A percentile compares a stretch with the other conserved stretches of the same genome.
Conservation (phyloP, 805 yeast species). For the Barnettozyma populi region DNA sequence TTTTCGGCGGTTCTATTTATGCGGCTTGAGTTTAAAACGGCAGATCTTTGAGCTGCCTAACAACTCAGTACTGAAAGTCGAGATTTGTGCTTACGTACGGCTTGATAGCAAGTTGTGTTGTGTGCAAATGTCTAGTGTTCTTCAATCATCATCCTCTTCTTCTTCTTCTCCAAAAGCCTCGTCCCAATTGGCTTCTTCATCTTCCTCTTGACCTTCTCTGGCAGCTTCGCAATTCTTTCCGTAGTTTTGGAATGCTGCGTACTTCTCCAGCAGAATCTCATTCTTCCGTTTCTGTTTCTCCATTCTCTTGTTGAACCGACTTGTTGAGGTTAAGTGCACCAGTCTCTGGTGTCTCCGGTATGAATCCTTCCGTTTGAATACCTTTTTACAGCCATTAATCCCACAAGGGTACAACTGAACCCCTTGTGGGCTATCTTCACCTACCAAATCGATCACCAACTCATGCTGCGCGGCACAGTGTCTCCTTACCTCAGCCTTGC, state of each 20-base stretch:
- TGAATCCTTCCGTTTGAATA: constrained; percentile 49
- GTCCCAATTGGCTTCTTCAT: constrained; percentile 34
- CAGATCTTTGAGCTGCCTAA: too few species aligned
- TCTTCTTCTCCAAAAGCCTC: background rate
- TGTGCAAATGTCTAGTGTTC: too few species aligned
- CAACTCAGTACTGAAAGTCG: too few species aligned
- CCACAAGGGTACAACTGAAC: constrained; percentile 23
- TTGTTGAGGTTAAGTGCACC: constrained; percentile 39
- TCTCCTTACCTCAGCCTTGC: constrained; percentile 43
- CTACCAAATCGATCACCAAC: constrained; percentile 3
- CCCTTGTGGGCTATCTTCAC: background rate
- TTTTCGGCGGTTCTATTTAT: too few species aligned
- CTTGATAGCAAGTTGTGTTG: too few species aligned
- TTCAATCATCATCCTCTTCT: too few species aligned
- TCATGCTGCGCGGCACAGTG: constrained; percentile 45
- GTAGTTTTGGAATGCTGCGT: background rate
- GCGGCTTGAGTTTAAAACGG: too few species aligned
- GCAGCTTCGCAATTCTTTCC: background rate
- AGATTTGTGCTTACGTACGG: too few species aligned
- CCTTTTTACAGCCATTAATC: constrained; percentile 37
- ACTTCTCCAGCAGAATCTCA: background rate
- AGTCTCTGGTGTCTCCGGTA: constrained; percentile 46
- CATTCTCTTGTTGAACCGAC: constrained; percentile 35
- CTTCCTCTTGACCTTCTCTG: background rate
- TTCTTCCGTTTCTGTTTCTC: constrained; percentile 2